Base-by-base conservation (phyloP, 108 stramenopile genomes). In the Stephanodiscus minutulus region DNA sequence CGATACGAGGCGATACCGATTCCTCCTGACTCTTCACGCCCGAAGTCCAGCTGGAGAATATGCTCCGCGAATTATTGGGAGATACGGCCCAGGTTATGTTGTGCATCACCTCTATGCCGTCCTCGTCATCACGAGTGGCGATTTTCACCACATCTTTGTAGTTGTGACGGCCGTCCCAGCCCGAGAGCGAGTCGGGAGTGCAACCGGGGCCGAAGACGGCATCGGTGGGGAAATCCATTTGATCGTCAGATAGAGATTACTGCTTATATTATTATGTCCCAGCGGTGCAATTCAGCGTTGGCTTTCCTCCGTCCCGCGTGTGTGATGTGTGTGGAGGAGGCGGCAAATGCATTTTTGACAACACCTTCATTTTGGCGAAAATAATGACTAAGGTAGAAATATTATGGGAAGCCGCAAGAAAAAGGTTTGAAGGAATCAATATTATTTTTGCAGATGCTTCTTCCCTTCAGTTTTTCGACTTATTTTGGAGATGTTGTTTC, bases 161-260 rank as follows among this genome's bases (percentile, higher is more conserved):
- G 35, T 1, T 28, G 25, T 27, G 6, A 13, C 61, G 61, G 15
- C 61, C 61, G 17, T 63, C 39, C 61, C 61, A 63, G 39, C 25
- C 22, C 17, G 39, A 24, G 43, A 63, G 61, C 7, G 61, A 27
- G 22, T 33, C 15, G 37, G 37, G 61, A 63, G 24, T 46, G 37
- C n/a, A 18, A 52, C 22, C 50, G 15, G 43, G 61, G 39, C 61
- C 61, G 37, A 43, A 63, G 61, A 29, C 17, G 29, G 61, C 61
- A 24, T 63, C 39, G 33, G 61, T 36, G 17, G 61, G 61, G 61
- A 63, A 63, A 1, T 63, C 18, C 61, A 63, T 63, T 63, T 31
- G 24, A 3, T 24, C 7, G 9, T 52, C 39, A 8, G 7, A n/a
- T n/a, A 8, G 11, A 0, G 7, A 11, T 39, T 39, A 39, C 11